Evolutionary conservation across 2,329 filamentous ascomycete genomes (phyloP).

Genomic region (Colletotrichum liaoningense): DNA sequence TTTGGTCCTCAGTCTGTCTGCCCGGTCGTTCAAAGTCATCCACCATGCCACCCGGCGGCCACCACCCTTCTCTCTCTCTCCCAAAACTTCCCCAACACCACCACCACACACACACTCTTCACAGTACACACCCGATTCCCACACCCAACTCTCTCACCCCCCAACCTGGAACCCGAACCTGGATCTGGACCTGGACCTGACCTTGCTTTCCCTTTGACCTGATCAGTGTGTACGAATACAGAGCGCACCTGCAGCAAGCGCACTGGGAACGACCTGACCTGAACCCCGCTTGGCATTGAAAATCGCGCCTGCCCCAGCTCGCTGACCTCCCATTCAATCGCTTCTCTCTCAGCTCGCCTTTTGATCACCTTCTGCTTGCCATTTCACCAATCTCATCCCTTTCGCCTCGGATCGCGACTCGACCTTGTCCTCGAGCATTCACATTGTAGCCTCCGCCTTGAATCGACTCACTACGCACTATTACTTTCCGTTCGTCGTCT

Average conservation of each 20-base stretch:
- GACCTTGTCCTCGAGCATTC: background rate
- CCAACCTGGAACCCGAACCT: background rate
- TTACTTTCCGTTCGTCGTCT: background rate
- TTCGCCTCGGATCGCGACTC: background rate
- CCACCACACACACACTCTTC: background rate
- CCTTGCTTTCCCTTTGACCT: conserved; percentile 6
- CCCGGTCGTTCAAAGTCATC: background rate
- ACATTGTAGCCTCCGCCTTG: background rate
- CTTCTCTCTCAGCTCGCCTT: conserved; percentile 6
- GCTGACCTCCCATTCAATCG: background rate
- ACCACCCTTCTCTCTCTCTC: background rate
- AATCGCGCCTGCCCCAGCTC: conserved; percentile 36
- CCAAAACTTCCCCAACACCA: background rate
- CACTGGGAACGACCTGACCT: conserved; percentile 31
- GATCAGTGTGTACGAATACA: conserved; percentile 27
- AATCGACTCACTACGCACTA: background rate
- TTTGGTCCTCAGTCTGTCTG: background rate
- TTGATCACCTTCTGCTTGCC: background rate
- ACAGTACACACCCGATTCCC: background rate
- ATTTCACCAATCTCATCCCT: background rate
- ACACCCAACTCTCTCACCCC: background rate
- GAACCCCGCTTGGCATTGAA: conserved; percentile 38
- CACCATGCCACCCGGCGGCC: background rate
- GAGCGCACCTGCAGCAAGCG: conserved; percentile 25
- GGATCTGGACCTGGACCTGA: conserved; percentile 1